Conservation (phyloP, 306 rosid genomes). For the Quercus bicolor region DNA sequence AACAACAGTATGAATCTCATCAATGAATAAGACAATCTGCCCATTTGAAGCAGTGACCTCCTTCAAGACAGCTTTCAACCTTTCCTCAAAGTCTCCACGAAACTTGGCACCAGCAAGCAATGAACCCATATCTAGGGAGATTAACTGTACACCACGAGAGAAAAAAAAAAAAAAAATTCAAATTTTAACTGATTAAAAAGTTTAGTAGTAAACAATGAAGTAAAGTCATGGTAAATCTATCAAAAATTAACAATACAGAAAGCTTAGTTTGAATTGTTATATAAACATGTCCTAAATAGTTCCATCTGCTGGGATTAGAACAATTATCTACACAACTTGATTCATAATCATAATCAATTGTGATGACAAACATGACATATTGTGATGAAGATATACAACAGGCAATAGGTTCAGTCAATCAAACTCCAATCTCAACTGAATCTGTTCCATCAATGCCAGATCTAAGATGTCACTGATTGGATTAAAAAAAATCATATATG, state of each 20-base stretch:
- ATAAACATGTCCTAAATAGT: neutral
- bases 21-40: constrained; percentile 88
- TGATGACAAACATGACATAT: neutral
- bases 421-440: neutral
- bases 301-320: neutral
- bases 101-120: constrained; percentile 93
- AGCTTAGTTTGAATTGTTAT: neutral
- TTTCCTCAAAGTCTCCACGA: constrained; percentile 96
- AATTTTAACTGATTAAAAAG: neutral
- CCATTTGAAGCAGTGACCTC: constrained; percentile 94
- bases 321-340: neutral
- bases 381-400: neutral
- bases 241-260: neutral
- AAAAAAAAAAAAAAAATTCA: neutral
- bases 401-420: too few relatives aligned
- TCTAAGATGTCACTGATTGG: neutral
- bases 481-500: neutral
- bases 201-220: neutral
- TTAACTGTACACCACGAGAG: constrained; percentile 50
- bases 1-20: constrained; percentile 97
- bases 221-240: neutral
- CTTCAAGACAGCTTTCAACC: constrained; percentile 92
- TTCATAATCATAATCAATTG: neutral
- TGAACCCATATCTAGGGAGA: constrained; percentile 96
- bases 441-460: neutral